Evolutionary conservation across 1,284 basidiomycete genomes (phyloP).

Genomic region (Pascua guehoae): DNA sequence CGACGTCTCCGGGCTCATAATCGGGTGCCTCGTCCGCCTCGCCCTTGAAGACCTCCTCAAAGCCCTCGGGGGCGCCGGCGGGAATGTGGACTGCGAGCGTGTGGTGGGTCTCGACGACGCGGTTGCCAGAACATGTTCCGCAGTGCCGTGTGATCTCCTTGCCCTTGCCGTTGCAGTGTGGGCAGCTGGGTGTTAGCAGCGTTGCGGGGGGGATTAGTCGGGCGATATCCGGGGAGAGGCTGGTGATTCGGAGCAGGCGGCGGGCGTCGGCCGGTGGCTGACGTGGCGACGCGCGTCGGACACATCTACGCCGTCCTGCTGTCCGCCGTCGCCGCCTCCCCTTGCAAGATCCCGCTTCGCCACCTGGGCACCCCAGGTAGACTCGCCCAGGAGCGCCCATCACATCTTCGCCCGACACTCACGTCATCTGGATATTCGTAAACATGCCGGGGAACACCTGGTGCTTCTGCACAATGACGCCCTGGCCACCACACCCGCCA

Average conservation of each 20-base stretch:
- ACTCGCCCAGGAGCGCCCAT: too few species aligned
- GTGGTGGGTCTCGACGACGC: constrained; percentile 61
- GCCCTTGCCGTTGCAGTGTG: constrained; percentile 73
- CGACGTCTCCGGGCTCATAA: constrained; percentile 85
- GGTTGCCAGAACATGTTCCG: constrained; percentile 73
- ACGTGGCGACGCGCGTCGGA: neutral
- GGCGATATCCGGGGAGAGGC: neutral
- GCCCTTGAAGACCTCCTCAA: constrained; percentile 84
- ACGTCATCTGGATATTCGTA: constrained; percentile 52
- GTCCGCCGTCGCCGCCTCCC: neutral
- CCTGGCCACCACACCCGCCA: constrained; percentile 72
- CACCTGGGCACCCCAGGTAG: too few species aligned
- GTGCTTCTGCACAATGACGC: constrained; percentile 77
- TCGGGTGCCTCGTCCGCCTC: constrained; percentile 91
- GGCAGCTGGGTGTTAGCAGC: constrained; percentile 59
- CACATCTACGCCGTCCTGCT: neutral
- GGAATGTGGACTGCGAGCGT: constrained; percentile 74
- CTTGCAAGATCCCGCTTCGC: neutral
- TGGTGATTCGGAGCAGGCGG: too few species aligned
- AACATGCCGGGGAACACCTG: constrained; percentile 96
- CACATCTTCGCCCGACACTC: constrained; percentile 16
- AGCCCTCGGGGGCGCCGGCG: constrained; percentile 85
- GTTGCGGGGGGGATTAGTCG: too few species aligned
- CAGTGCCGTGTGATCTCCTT: constrained; percentile 69
- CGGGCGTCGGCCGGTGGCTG: too few species aligned